Percentiles rank a stretch among this genome's conserved stretches.
Conservation (phyloP, 257 asterid genomes). For the Eucommia ulmoides region DNA sequence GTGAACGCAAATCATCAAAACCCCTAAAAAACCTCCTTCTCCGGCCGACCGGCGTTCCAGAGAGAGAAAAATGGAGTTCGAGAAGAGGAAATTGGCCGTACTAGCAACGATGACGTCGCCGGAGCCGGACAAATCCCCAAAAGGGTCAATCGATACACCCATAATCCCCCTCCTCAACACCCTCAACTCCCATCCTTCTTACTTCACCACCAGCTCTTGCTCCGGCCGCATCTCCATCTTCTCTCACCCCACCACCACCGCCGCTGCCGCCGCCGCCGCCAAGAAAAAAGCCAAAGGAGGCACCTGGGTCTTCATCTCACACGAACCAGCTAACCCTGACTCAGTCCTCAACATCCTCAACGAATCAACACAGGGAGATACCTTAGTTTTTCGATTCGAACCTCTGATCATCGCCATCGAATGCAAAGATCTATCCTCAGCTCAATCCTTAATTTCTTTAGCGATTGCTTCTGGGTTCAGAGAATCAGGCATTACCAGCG, state of each 20-base stretch:
- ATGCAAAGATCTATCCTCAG: constrained; percentile 53
- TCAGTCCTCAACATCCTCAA: constrained; percentile 40
- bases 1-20: too few species aligned
- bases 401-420: constrained; percentile 88
- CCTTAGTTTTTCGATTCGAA: constrained; percentile 68
- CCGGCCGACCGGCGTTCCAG: too few species aligned
- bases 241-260: constrained; percentile 38
- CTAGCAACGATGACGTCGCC: constrained; percentile 56
- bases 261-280: constrained; percentile 25
- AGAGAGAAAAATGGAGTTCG: constrained; percentile 46
- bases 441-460: constrained; percentile 56
- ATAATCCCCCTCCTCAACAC: constrained; percentile 56
- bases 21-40: too few species aligned
- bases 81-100: constrained; percentile 54
- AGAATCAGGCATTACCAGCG: constrained; percentile 91
- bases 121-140: constrained; percentile 84
- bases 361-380: constrained; percentile 12
- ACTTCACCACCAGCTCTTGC: constrained; percentile 97
- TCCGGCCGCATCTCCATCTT: constrained; percentile 93
- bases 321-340: constrained; percentile 41
- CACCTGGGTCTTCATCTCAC: constrained; percentile 79
- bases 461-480: constrained; percentile 85
- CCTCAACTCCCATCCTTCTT: constrained; percentile 69
- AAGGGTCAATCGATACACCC: constrained; percentile 70
- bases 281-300: constrained; percentile 89